Percentiles rank a stretch among this genome's conserved stretches.
Evolutionary conservation across 164 flowering plant genomes (phyloP).

Genomic region (Magnolia changhungtana): DNA sequence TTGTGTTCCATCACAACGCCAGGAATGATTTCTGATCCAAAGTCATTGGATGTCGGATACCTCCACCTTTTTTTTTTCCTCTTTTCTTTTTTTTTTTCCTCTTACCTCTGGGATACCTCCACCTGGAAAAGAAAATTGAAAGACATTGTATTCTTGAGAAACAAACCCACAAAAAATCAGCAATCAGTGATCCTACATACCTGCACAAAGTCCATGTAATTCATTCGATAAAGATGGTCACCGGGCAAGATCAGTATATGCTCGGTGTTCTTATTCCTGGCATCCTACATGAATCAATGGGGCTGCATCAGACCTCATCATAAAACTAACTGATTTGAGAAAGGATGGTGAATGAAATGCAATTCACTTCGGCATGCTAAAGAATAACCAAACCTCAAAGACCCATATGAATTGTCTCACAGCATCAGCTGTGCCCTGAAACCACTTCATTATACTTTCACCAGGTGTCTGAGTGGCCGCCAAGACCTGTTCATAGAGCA

Average conservation of each 20-base stretch:
- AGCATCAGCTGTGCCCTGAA: conserved; percentile 99
- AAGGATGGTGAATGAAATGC: not conserved
- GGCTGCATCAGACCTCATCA: not conserved
- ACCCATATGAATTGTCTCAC: conserved; percentile 59
- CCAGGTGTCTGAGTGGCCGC: conserved; percentile 25
- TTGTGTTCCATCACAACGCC: conserved; percentile 67
- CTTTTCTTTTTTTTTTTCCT: too few species aligned
- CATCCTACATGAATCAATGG: conserved; percentile 44
- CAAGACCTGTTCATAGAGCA: conserved; percentile 27
- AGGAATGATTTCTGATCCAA: conserved; percentile 96
- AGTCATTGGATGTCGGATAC: conserved; percentile 86
- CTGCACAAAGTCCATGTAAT: conserved; percentile 94
- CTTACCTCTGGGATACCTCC: conserved; percentile 53
- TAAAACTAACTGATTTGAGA: not conserved
- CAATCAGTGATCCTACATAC: conserved; percentile 25
- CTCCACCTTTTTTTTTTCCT: conserved; percentile 33
- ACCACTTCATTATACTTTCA: conserved; percentile 35
- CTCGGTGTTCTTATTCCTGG: conserved; percentile 81
- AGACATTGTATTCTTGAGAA: not conserved
- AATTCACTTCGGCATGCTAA: not conserved
- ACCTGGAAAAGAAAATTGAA: conserved; percentile 15
- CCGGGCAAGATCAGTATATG: conserved; percentile 87
- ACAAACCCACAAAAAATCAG: not conserved
- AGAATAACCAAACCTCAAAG: conserved; percentile 14
- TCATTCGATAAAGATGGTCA: conserved; percentile 94